Evolutionary conservation across 2,329 filamentous ascomycete genomes (phyloP), one percentile per base, ranked within the genome.

Genomic region (Rasamsonia emersonii): DNA sequence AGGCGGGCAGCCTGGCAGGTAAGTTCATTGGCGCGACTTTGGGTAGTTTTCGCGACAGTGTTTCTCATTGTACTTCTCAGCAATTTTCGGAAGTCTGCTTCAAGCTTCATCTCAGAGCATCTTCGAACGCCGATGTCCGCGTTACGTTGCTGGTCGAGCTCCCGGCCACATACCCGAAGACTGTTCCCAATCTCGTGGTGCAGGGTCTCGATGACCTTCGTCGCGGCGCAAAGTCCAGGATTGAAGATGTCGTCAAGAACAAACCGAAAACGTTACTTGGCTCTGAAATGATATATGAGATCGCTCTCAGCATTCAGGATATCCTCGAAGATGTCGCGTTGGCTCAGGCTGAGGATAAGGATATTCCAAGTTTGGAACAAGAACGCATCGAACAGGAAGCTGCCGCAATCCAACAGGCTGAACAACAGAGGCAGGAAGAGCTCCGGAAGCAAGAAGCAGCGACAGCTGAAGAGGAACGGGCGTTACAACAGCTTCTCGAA

Each of bases 101-200:
- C 55, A 84, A 84, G 44, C 77, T 96, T 32, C 75, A 72, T 32
- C 70, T 96, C 41, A 85, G 76, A 49, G 73, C 85, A 7, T 77
- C 77, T 3, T 79, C 77, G 0, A 81, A 91, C 49, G 70, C 77
- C 21, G 79, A 86, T 29, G 73, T 86, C 38, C 71, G 70, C 16
- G 68, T 86, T 23, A 77, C 75, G 2, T 62, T 96, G n/a, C 71
- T 75, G 28, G 85, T 93, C 32, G 79, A 83, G 35, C 67, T 96
- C 43, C 91, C 86, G 6, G 82, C 86, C 5, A 93, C 88, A 1
- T 96, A 96, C 54, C 91, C 89, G 3, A 93, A 85, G 52, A 82
- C 86, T 2, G 65, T 77, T 2, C 88, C 88, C 1, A 64, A 85
- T 8, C 61, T 94, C 9, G 76, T 71, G 4, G 53, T 93, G 26